These are phyloP conservation scores for Globisporangium echinulatum DNA, from an alignment of 352 stramenopile genomes.

Conservation along the genomic window DNA sequence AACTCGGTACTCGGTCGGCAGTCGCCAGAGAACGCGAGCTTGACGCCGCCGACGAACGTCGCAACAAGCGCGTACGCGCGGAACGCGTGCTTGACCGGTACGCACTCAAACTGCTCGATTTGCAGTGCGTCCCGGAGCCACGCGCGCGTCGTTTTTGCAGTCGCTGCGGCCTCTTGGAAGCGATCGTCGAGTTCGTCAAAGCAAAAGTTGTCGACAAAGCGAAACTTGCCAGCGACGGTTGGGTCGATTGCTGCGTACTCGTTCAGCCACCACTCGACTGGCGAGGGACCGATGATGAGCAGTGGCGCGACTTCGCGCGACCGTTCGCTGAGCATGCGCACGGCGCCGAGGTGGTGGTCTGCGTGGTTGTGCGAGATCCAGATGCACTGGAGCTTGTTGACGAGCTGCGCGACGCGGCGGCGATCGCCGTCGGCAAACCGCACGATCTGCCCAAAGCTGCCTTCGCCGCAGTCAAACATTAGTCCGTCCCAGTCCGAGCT, in stretches of 20 bases:
- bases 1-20: conserved; percentile 85
- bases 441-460: conserved; percentile 91
- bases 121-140: conserved; percentile 35
- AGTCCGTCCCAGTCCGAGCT: conserved; percentile 43
- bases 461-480: conserved; percentile 96
- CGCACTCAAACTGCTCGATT: conserved; percentile 49
- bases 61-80: conserved; percentile 90
- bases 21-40: conserved; percentile 93
- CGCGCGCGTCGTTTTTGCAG: conserved; percentile 27
- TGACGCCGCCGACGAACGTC: conserved; percentile 51
- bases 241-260: conserved; percentile 87
- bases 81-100: conserved; percentile 85
- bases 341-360: conserved; percentile 95
- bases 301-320: conserved; percentile 49
- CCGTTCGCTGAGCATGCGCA: conserved; percentile 85
- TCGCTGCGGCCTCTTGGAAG: conserved; percentile 25
- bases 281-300: conserved; percentile 89
- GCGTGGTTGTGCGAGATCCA: conserved; percentile 98
- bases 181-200: conserved; percentile 53
- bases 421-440: conserved; percentile 43
- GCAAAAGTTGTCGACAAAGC: conserved; percentile 87
- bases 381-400: conserved; percentile 83
- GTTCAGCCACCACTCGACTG: conserved; percentile 86
- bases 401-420: conserved; percentile 34
- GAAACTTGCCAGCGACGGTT: conserved; percentile 74